phyloP scores from a whole-genome alignment of 306 rosid species.

The Vachellia collinsii region DNA sequence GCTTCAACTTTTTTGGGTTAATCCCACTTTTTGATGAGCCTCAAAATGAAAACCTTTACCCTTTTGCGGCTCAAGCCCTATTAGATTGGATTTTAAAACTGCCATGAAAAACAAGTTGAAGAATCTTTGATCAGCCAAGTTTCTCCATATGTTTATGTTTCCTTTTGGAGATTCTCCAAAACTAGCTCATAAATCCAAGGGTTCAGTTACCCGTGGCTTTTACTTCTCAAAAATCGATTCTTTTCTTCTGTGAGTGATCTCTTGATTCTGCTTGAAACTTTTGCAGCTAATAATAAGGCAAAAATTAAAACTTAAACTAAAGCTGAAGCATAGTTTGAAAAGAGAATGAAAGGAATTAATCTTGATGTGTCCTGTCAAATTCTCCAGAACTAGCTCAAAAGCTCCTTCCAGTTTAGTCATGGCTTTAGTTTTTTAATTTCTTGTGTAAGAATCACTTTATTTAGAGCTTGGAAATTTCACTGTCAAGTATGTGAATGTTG shows the following conservation, averaged over 20 bases:
- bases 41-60: constrained; percentile 14
- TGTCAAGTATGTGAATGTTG: not conserved
- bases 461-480: not conserved
- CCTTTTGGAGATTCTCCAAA: constrained; percentile 13
- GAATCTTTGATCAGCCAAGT: constrained; percentile 18
- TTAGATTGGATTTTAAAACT: constrained; percentile 31
- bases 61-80: constrained; percentile 31
- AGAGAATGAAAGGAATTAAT: too few species aligned
- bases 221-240: not conserved
- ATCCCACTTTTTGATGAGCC: constrained; percentile 38
- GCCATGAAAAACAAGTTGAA: constrained; percentile 22
- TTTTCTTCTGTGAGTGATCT: not conserved
- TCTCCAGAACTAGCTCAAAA: not conserved
- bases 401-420: not conserved
- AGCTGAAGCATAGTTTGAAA: not conserved
- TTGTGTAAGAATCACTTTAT: not conserved
- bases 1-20: constrained; percentile 47
- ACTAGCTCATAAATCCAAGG: not conserved
- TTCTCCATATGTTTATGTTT: not conserved
- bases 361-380: not conserved
- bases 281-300: not conserved
- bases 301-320: not conserved
- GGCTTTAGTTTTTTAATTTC: not conserved
- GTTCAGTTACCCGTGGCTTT: not conserved
- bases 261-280: not conserved